Base-by-base conservation (phyloP, 176 grass and related monocot species). In the Ananas comosus region DNA sequence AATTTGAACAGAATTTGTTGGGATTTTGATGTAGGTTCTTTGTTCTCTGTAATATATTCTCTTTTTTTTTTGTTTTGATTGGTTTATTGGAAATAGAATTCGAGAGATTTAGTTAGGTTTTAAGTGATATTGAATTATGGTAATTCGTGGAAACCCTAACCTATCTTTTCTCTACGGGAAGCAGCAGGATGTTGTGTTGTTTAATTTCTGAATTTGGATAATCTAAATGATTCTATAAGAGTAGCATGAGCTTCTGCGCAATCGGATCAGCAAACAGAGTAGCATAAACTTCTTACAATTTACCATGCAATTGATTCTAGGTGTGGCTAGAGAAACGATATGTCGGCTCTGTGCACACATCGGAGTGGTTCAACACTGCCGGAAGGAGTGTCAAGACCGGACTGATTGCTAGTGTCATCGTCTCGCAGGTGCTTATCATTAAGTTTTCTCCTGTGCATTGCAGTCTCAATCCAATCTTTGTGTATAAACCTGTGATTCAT, bases 301-400 rank as follows among this genome's bases (percentile, higher is more conserved):
- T 53, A 18, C 1, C 53, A 7, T 59, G 18, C 9, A 69, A 49
- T 21, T 66, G 57, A 71, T 51, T 50, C 13, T 25, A 91, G 88
- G 88, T 91, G 50, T 91, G 88, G 88, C 19, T 91, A 54, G 88
- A 91, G 69, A 91, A 87, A 80, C 66, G 84, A 25, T 91, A 87
- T 59, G 68, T 91, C 7, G 88, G 88, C 29, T 80, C 88, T 0
- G 69, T 73, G 42, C 88, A 91, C 71, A 76, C 84, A 10, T 91
- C 88, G 12, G 88, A 91, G 72, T 91, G 84, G 88, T 91, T 91
- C 75, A 91, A 91, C 48, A 91, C 88, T 66, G 88, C 88, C 1
- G 88, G 88, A 21, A 80, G 88, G 24, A 91, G 72, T 59, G 88
- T 91, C 10, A 91, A 91, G 81, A 91, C 88, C 2, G 88, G 88